Conservation (phyloP, 1,284 basidiomycete genomes). For the Cutaneotrichosporon cutaneum region DNA sequence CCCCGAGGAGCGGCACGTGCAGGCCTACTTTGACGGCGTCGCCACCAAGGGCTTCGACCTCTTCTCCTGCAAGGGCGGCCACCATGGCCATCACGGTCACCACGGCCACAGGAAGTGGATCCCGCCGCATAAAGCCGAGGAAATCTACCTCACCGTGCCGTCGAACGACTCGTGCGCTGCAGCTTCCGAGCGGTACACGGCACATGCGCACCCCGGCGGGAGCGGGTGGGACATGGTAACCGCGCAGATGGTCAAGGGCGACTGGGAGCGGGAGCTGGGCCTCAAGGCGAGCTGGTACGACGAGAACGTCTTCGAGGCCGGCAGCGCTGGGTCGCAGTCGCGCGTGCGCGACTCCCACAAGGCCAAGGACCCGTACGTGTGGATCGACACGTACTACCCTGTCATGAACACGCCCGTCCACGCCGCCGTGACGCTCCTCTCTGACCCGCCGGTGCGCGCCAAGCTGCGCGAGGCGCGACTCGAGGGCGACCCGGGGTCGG, state of each 20-base stretch:
- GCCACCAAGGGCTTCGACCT: background rate
- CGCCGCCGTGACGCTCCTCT: slow-evolving; percentile 46
- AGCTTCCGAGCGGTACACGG: slow-evolving; percentile 46
- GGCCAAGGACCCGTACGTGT: slow-evolving; percentile 38
- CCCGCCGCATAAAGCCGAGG: slow-evolving; percentile 42
- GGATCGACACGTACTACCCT: slow-evolving; percentile 67
- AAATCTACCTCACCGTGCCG: slow-evolving; percentile 48
- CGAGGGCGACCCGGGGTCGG: slow-evolving; percentile 54
- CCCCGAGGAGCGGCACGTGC: background rate
- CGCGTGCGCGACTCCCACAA: slow-evolving; percentile 26
- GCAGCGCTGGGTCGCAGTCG: slow-evolving; percentile 39
- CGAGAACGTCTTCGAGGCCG: slow-evolving; percentile 50
- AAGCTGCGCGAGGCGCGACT: slow-evolving; percentile 54
- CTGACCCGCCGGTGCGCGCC: slow-evolving; percentile 53
- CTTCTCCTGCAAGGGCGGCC: background rate
- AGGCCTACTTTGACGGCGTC: background rate
- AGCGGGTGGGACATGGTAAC: slow-evolving; percentile 50
- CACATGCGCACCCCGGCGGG: slow-evolving; percentile 48
- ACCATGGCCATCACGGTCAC: too few species aligned
- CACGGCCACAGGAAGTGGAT: background rate
- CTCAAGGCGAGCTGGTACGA: slow-evolving; percentile 41
- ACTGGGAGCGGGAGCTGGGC: slow-evolving; percentile 51
- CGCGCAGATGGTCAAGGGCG: slow-evolving; percentile 50
- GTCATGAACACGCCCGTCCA: slow-evolving; percentile 73
- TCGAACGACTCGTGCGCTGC: slow-evolving; percentile 41